Evolutionary conservation across 768 basidiomycete species (phyloP), one percentile per base, ranked within the genome.

Genomic region (Cubamyces sp.): DNA sequence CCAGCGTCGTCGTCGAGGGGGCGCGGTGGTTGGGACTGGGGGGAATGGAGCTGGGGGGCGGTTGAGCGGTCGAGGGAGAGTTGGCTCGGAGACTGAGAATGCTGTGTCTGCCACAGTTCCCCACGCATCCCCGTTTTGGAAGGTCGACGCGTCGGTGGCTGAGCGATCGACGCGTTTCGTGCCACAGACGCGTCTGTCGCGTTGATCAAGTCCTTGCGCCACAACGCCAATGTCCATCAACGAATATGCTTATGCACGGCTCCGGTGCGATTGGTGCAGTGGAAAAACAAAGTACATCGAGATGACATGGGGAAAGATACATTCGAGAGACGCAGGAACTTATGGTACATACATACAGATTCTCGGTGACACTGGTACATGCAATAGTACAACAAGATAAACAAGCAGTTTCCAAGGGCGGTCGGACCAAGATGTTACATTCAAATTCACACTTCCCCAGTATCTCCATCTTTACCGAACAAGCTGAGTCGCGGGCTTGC

Each of bases 401-500:
- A 53, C 19, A 25, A 21, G 18, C n/a, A 47, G 23, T n/a, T 49
- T 34, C 34, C 34, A 34, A 34, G 34, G 34, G 34, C 9, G 11
- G 9, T 34, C 4, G 34, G 34, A 9, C 1, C 9, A 34, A 5
- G 9, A 1, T 34, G 11, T 34, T 34, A 3, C 3, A 30, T 3
- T 30, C 28, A 3, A 30, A 30, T 30, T 9, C 34, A 34, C 34
- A 34, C 11, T 1, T 1, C 11, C 11, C 34, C 6, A 34, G 34
- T 9, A 11, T 23, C 25, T 21, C 6, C 6, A 11, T n/a, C 8
- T 48, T 68, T 54, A 68, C 57, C 69, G 71, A 46, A 60, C 56
- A 37, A 66, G 71, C 64, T 70, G 71, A 42, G 71, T 70, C 5
- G 67, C 61, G 41, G 70, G 70, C 64, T 69, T 66, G 57, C 71